Evolutionary conservation across 139 green algal genomes (phyloP).

Genomic region (Coccomyxa sp.): DNA sequence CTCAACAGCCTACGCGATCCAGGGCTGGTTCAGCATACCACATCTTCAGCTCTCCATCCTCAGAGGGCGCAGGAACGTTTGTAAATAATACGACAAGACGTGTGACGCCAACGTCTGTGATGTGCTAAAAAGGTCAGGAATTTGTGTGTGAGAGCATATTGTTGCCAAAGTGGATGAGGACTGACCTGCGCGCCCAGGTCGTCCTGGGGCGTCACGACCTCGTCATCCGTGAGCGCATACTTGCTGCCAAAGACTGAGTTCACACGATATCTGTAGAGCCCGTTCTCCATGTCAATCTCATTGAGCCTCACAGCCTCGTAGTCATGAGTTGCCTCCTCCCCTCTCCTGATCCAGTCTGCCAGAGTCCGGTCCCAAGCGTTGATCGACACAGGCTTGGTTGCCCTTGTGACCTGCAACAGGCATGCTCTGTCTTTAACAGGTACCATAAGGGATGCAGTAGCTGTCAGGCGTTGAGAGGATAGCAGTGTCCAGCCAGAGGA

Average conservation of each 20-base stretch:
- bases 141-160: neutral
- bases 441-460: too few species aligned
- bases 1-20: neutral
- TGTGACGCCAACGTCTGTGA: neutral
- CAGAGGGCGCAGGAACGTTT: too few species aligned
- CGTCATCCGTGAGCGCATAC: neutral
- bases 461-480: neutral
- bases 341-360: neutral
- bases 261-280: too few species aligned
- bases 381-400: neutral
- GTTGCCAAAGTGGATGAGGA: neutral
- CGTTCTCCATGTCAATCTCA: neutral
- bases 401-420: neutral
- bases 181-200: neutral
- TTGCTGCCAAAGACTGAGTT: neutral
- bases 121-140: neutral
- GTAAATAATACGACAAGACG: neutral
- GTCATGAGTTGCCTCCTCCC: neutral
- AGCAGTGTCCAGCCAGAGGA: neutral
- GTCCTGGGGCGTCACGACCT: neutral
- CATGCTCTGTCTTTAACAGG: too few species aligned
- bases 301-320: neutral
- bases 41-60: neutral
- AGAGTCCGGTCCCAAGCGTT: neutral
- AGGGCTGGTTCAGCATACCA: neutral